Conservation (phyloP, 768 basidiomycete species). For the Stropharia rugosoannulata region DNA sequence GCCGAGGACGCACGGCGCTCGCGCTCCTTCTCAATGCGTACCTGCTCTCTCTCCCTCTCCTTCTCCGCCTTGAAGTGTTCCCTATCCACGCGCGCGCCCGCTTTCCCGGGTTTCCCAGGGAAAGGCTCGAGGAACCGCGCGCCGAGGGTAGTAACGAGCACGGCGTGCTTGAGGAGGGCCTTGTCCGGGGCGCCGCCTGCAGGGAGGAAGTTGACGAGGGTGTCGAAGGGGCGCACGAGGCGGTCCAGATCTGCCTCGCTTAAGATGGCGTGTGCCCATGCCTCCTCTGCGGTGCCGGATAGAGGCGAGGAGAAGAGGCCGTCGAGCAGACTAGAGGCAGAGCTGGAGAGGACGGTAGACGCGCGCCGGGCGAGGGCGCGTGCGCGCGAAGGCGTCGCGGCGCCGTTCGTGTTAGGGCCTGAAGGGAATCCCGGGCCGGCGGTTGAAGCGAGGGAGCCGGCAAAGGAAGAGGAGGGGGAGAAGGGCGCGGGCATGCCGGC, state of each 20-base stretch:
- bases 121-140: conserved; percentile 31
- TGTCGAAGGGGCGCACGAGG: conserved; percentile 33
- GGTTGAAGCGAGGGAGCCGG: background rate
- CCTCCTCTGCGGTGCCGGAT: background rate
- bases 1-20: too few relatives aligned
- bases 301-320: background rate
- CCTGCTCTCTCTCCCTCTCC: too few relatives aligned
- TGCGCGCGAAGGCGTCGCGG: background rate
- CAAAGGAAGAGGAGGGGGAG: conserved; percentile 4
- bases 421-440: too few relatives aligned
- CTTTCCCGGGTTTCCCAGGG: background rate
- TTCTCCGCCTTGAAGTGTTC: too few relatives aligned
- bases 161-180: conserved; percentile 39
- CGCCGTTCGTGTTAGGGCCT: too few relatives aligned
- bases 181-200: conserved; percentile 34
- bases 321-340: background rate
- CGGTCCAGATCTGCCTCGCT: background rate
- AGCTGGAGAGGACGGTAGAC: background rate
- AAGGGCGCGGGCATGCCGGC: conserved; percentile 11
- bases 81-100: background rate
- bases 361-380: background rate
- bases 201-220: conserved; percentile 45
- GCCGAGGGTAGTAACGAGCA: conserved; percentile 42
- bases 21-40: too few relatives aligned
- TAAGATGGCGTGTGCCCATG: background rate